A percentile compares a stretch with the other conserved stretches of the same genome.
Conservation (phyloP, 1,284 basidiomycete genomes). For the Puccinia sorghi region DNA sequence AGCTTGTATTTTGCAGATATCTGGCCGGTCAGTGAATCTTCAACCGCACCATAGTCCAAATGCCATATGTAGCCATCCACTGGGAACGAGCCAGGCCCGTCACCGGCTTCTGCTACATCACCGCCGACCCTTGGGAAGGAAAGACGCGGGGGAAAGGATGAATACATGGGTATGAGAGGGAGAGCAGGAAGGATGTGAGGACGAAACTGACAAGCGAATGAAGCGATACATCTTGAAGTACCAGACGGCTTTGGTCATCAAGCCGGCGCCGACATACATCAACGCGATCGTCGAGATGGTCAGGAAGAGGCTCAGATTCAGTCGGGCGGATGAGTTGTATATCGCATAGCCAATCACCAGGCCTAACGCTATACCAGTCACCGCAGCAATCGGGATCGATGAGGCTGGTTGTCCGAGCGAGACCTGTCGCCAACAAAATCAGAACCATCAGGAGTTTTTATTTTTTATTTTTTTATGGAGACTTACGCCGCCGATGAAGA, state of each 20-base stretch:
- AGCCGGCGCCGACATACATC: conserved; percentile 46
- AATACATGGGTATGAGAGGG: not conserved
- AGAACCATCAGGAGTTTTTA: not conserved
- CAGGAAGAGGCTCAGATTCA: conserved; percentile 61
- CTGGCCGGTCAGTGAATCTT: too few species aligned
- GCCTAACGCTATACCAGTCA: conserved; percentile 77
- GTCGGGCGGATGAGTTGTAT: conserved; percentile 72
- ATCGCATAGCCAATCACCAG: conserved; percentile 68
- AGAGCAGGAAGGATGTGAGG: not conserved
- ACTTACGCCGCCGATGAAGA: conserved; percentile 83
- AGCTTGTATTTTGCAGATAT: too few species aligned
- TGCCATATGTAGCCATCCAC: conserved; percentile 83
- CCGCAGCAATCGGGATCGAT: conserved; percentile 82
- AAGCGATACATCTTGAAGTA: conserved; percentile 47
- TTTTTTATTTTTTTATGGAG: not conserved
- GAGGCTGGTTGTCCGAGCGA: conserved; percentile 75
- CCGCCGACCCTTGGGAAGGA: conserved; percentile 65
- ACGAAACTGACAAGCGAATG: conserved; percentile 29
- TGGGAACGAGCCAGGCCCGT: conserved; percentile 77
- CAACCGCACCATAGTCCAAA: conserved; percentile 50
- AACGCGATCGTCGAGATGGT: conserved; percentile 37
- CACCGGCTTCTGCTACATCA: conserved; percentile 75
- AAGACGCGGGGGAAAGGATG: conserved; percentile 23
- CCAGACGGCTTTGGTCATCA: conserved; percentile 38
- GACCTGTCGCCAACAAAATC: conserved; percentile 61